These are phyloP conservation scores for Exophiala xenobiotica DNA, from an alignment of 2,329 filamentous ascomycete genomes.

Conservation along the genomic window DNA sequence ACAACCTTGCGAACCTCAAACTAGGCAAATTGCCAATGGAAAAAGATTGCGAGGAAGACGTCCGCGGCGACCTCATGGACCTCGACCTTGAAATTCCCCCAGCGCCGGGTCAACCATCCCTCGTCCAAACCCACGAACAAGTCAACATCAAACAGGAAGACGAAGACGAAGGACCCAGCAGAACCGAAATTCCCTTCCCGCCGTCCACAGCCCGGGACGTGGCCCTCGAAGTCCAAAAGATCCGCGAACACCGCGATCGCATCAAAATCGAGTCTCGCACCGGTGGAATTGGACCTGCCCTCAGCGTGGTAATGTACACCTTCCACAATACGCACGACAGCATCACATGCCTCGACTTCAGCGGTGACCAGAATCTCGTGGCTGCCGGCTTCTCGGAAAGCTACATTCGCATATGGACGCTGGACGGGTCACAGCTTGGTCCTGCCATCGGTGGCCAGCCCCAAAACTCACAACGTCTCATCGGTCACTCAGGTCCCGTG, in stretches of 20 bases:
- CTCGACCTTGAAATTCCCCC: slow-evolving; percentile 78
- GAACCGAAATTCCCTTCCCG: slow-evolving; percentile 79
- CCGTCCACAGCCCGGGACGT: slow-evolving; percentile 87
- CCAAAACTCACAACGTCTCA: slow-evolving; percentile 70
- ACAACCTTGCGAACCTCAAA: slow-evolving; percentile 62
- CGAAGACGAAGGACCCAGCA: slow-evolving; percentile 74
- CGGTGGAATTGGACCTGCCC: slow-evolving; percentile 75
- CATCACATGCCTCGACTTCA: slow-evolving; percentile 92
- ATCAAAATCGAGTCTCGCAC: slow-evolving; percentile 84
- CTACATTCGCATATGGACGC: slow-evolving; percentile 90
- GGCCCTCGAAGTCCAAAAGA: slow-evolving; percentile 87
- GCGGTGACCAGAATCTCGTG: slow-evolving; percentile 81
- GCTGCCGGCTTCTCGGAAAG: slow-evolving; percentile 90
- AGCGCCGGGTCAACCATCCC: slow-evolving; percentile 64
- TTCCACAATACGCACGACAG: slow-evolving; percentile 96
- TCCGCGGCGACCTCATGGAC: slow-evolving; percentile 82
- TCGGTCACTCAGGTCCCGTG: slow-evolving; percentile 87
- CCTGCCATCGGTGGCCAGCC: slow-evolving; percentile 65
- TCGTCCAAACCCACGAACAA: slow-evolving; percentile 84
- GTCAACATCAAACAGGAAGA: slow-evolving; percentile 82
- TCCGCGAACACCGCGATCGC: slow-evolving; percentile 87
- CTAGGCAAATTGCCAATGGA: slow-evolving; percentile 85
- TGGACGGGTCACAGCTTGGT: slow-evolving; percentile 78
- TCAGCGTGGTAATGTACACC: slow-evolving; percentile 96
- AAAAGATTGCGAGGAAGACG: slow-evolving; percentile 74